Percentiles rank a stretch among this genome's conserved stretches.
Conservation (phyloP, 148 eudicot genomes). For the Vaccinium corymbosum region DNA sequence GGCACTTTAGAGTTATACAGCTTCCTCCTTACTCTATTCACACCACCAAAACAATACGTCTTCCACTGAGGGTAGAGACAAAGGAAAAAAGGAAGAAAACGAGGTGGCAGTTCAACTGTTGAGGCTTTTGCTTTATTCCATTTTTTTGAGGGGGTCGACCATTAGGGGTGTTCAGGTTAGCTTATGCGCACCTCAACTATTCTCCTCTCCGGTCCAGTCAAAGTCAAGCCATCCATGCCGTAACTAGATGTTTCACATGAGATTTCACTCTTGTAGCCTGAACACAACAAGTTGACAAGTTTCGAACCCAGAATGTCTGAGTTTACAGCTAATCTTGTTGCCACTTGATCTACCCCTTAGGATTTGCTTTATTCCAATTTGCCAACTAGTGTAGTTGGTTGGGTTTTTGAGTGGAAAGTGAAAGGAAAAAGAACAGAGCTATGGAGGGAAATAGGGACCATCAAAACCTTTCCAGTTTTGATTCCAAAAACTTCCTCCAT, state of each 20-base stretch:
- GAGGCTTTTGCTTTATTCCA: slow-evolving; percentile 20
- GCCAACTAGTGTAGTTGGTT: slow-evolving; percentile 29
- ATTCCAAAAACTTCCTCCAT: slow-evolving; percentile 10
- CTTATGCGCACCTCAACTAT: too few relatives aligned
- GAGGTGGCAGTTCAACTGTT: slow-evolving; percentile 19
- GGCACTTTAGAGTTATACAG: not conserved
- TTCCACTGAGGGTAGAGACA: slow-evolving; percentile 4
- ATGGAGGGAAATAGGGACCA: slow-evolving; percentile 16
- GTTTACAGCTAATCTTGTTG: too few relatives aligned
- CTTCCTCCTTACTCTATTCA: slow-evolving; percentile 11
- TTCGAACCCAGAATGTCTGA: too few relatives aligned
- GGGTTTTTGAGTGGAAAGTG: slow-evolving; percentile 20
- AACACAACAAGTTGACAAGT: too few relatives aligned
- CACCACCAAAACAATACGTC: slow-evolving; percentile 4
- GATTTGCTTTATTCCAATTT: slow-evolving; percentile 20
- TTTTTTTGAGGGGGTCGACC: not conserved
- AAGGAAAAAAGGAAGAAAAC: slow-evolving; percentile 13
- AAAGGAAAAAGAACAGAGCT: slow-evolving; percentile 11
- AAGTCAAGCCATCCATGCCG: too few relatives aligned
- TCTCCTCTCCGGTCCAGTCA: too few relatives aligned
- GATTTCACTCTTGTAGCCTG: too few relatives aligned
- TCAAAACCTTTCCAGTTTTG: slow-evolving; percentile 4
- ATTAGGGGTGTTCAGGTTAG: too few relatives aligned
- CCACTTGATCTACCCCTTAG: too few relatives aligned
- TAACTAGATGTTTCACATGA: too few relatives aligned